A percentile compares a stretch with the other conserved stretches of the same genome.
Evolutionary conservation across 805 yeast genomes (phyloP).

Genomic region (Nakazawaea siamensis): DNA sequence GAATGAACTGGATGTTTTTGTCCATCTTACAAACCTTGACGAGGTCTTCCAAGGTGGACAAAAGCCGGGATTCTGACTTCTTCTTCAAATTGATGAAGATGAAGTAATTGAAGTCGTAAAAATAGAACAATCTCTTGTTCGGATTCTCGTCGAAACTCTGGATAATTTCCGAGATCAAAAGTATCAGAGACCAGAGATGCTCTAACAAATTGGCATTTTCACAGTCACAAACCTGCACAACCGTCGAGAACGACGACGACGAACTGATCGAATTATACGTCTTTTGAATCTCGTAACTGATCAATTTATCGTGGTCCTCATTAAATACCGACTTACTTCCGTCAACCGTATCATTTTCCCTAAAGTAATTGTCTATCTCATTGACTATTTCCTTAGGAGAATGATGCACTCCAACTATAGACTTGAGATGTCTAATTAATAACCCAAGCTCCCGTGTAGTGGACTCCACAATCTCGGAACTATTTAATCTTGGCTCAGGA

Average conservation of each 20-base stretch:
- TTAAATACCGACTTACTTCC: constrained; percentile 19
- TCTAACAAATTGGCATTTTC: constrained; percentile 7
- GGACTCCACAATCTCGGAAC: too few species aligned
- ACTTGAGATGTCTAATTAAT: too few species aligned
- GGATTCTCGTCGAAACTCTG: constrained; percentile 23
- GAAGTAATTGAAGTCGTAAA: constrained; percentile 20
- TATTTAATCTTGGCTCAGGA: too few species aligned
- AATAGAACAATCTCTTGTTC: constrained; percentile 27
- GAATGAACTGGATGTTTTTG: constrained; percentile 12
- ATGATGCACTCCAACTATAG: too few species aligned
- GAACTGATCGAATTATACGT: constrained; percentile 24
- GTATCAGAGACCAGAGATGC: constrained; percentile 7
- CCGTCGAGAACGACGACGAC: constrained; percentile 21
- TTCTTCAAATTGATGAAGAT: constrained; percentile 27
- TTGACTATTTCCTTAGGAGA: background rate
- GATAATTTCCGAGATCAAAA: constrained; percentile 17
- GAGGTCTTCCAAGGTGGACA: constrained; percentile 4
- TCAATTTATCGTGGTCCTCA: constrained; percentile 16
- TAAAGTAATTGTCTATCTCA: constrained; percentile 9
- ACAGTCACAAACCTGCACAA: constrained; percentile 22
- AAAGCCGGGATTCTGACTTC: constrained; percentile 26
- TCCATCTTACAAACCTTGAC: constrained; percentile 1
- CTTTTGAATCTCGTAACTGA: constrained; percentile 23
- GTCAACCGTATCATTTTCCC: constrained; percentile 21
- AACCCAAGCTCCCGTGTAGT: too few species aligned